phyloP scores from a whole-genome alignment of 108 stramenopile species.

The Schizochytrium sp. region DNA sequence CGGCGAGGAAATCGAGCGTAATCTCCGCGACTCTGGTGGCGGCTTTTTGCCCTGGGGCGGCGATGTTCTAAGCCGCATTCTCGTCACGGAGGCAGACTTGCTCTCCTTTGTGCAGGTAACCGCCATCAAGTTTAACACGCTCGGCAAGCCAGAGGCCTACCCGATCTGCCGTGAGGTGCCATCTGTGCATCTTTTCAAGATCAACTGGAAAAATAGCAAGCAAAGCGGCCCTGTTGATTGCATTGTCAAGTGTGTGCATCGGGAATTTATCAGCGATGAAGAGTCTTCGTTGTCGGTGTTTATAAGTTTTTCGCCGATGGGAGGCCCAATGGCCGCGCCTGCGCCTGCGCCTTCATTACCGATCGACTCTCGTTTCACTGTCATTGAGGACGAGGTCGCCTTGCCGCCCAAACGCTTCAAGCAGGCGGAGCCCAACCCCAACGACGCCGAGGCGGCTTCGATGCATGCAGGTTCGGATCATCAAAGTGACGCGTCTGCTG shows the following conservation, averaged over 20 bases:
- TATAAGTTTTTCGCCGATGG: neutral
- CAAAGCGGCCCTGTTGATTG: neutral
- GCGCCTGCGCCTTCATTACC: neutral
- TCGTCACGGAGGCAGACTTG: neutral
- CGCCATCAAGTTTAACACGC: slow-evolving; percentile 4
- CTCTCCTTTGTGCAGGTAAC: neutral
- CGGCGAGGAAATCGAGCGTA: neutral
- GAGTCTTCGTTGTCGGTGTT: neutral
- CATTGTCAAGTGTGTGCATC: neutral
- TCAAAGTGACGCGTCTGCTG: neutral
- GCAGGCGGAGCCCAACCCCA: neutral
- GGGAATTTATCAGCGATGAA: neutral
- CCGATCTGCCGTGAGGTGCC: neutral
- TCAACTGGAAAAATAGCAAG: neutral
- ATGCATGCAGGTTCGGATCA: neutral
- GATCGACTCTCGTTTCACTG: neutral
- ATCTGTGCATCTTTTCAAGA: neutral
- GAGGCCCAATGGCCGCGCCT: neutral
- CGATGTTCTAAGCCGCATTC: neutral
- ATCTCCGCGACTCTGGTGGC: neutral
- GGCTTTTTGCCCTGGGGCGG: neutral
- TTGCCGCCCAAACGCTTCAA: slow-evolving; percentile 4
- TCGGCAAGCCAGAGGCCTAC: neutral
- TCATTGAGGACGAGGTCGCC: neutral
- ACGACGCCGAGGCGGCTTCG: neutral